A percentile compares a stretch with the other conserved stretches of the same genome.
phyloP scores from a whole-genome alignment of 495 filamentous ascomycete species.

The Aspergillus wentii region DNA sequence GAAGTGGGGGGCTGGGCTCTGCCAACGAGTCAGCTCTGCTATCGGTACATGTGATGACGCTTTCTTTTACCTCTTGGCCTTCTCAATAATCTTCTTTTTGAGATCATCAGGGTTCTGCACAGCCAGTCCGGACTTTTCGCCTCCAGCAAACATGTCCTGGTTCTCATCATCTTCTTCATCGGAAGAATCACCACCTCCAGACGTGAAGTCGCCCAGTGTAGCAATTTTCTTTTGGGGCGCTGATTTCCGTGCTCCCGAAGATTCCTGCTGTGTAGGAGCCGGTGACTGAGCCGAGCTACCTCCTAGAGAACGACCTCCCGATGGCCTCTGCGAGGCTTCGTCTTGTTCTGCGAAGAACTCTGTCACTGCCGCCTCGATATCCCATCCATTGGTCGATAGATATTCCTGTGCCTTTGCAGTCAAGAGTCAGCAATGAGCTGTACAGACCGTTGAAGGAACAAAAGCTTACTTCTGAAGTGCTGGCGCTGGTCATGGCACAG shows the following conservation, averaged over 20 bases:
- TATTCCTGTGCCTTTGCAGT: constrained; percentile 61
- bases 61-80: constrained; percentile 64
- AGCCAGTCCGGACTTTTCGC: constrained; percentile 93
- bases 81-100: constrained; percentile 73
- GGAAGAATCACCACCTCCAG: constrained; percentile 50
- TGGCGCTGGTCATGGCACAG: constrained; percentile 62
- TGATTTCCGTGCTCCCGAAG: constrained; percentile 25
- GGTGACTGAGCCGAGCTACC: constrained; percentile 26
- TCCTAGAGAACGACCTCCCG: constrained; percentile 27
- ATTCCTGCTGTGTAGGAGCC: constrained; percentile 24
- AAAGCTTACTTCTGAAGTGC: constrained; percentile 56
- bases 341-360: constrained; percentile 70
- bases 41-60: neutral
- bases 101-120: constrained; percentile 84
- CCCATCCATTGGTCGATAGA: constrained; percentile 63
- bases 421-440: constrained; percentile 1
- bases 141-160: constrained; percentile 87
- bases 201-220: constrained; percentile 47
- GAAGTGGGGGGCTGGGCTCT: constrained; percentile 58
- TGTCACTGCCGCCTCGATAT: constrained; percentile 60
- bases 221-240: constrained; percentile 50
- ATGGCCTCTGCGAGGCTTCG: constrained; percentile 38
- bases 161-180: constrained; percentile 58
- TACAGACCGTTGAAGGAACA: neutral
- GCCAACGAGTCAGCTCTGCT: constrained; percentile 4